phyloP scores from a whole-genome alignment of 2,329 filamentous ascomycete species.

The Colletotrichum sp. region DNA sequence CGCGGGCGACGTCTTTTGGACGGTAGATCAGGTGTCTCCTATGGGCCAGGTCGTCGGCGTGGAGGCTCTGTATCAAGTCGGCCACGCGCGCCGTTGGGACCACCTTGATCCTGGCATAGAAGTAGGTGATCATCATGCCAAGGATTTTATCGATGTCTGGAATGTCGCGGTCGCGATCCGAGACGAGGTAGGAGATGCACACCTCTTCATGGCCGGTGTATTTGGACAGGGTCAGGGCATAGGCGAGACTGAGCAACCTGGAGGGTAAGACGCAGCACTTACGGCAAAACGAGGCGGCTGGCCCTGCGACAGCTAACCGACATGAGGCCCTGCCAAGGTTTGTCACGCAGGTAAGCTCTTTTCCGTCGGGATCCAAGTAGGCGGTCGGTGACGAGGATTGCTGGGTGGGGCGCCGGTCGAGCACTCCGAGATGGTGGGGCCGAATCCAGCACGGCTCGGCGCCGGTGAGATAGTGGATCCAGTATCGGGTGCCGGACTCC shows the following conservation, averaged over 20 bases:
- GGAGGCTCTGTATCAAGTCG: not conserved
- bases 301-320: not conserved
- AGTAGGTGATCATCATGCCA: not conserved
- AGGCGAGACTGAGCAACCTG: not conserved
- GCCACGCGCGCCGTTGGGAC: not conserved
- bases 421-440: not conserved
- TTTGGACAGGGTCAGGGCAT: not conserved
- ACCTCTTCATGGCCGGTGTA: not conserved
- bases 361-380: not conserved
- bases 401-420: not conserved
- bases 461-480: not conserved
- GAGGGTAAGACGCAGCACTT: not conserved
- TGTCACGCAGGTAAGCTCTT: not conserved
- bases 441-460: not conserved
- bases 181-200: not conserved
- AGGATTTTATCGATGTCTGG: not conserved
- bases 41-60: not conserved
- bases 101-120: not conserved
- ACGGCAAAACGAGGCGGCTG: not conserved
- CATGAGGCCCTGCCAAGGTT: not conserved
- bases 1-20: not conserved
- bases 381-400: not conserved
- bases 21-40: not conserved
- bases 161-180: not conserved
- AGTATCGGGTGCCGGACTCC: not conserved